Evolutionary conservation across 2,329 filamentous ascomycete genomes (phyloP), one percentile per base, ranked within the genome.

Genomic region (Ustulina deusta): DNA sequence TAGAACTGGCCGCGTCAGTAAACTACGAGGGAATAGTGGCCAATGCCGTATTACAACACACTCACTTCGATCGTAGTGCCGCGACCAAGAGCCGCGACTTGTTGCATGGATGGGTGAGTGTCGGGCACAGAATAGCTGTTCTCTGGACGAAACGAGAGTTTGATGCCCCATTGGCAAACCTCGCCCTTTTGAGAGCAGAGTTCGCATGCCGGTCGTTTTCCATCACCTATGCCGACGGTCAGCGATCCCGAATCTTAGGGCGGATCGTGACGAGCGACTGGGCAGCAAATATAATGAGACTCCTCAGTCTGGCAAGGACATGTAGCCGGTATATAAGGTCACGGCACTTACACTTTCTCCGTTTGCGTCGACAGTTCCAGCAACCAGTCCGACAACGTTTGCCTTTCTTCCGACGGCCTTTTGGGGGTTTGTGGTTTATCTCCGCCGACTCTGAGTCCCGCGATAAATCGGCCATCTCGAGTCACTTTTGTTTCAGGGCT

Each of bases 281-380:
- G 22, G 5, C 3, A 15, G 46, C 25, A 27, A 15, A 49, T 27
- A 17, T 9, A 22, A 48, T 25, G 20, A 27, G 6, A 4, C 25
- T 1, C 3, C 6, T 2, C 25, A n/a, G 15, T 2, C 7, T 52
- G 1, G 7, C n/a, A 20, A 52, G 7, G 15, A 29, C 11, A 20
- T 20, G 6, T 29, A 9, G 40, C 40, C 25, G 9, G 29, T 40
- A 13, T 7, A 15, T 20, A 32, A 34, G 17, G 2, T 49, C 27
- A 29, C 3, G 3, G 17, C 17, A 52, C 49, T 52, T 11, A 52
- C 49, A 52, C 6, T 52, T 52, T 10, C 49, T 52, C 7, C 49
- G 25, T 52, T n/a, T 52, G 3, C 49, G 27, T 17, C 49, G n/a
- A 34, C 49, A 32, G 29, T 52, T 52, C 49, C 49, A 32, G 49